phyloP scores from a whole-genome alignment of 2,329 filamentous ascomycete species.

The Whalleya microplaca region DNA sequence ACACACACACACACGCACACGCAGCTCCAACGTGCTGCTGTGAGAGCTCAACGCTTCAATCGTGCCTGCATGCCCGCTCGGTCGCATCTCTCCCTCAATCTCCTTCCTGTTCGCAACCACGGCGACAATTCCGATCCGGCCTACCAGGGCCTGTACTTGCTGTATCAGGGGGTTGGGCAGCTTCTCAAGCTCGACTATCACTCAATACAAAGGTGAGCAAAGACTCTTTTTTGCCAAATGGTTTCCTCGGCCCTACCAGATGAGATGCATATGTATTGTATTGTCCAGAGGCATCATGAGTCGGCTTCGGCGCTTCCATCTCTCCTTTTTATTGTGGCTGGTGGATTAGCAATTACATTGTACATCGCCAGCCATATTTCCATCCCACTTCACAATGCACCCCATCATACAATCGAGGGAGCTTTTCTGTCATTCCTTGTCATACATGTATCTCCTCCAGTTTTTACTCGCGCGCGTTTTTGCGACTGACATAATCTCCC shows the following conservation, averaged over 20 bases:
- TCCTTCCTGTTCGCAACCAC: slow-evolving; percentile 19
- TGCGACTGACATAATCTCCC: slow-evolving; percentile 8
- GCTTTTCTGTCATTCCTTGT: background rate
- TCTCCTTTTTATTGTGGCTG: background rate
- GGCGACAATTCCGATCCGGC: slow-evolving; percentile 23
- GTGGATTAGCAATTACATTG: background rate
- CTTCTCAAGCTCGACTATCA: slow-evolving; percentile 26
- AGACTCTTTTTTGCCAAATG: background rate
- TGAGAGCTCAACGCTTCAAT: slow-evolving; percentile 4
- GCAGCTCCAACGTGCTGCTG: slow-evolving; percentile 4
- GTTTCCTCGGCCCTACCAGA: background rate
- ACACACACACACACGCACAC: too few relatives aligned
- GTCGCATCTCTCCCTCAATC: slow-evolving; percentile 17
- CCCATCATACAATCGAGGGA: background rate
- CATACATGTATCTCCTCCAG: background rate
- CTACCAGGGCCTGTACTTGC: slow-evolving; percentile 26
- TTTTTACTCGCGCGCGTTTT: background rate
- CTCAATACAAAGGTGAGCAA: slow-evolving; percentile 30
- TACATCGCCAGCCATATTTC: background rate
- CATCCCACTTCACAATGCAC: background rate
- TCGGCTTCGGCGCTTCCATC: background rate
- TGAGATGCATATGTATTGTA: background rate
- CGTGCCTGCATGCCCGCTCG: slow-evolving; percentile 13
- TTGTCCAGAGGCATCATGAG: background rate
- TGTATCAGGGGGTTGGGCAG: slow-evolving; percentile 33